phyloP scores from a whole-genome alignment of 805 yeast genomes.

The Phaffomyces opuntiae region DNA sequence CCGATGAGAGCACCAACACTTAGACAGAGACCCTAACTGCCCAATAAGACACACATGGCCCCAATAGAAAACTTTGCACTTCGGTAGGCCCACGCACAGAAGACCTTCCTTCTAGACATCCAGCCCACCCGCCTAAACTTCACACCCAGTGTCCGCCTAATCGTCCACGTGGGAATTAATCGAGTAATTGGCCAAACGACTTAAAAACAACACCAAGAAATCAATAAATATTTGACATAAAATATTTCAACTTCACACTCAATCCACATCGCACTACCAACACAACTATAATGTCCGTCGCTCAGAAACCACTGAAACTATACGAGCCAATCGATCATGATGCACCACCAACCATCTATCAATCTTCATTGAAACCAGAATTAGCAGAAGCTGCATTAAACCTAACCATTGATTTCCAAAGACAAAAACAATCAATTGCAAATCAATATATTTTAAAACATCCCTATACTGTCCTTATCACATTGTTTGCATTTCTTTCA shows the following conservation, averaged over 20 bases:
- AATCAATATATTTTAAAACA: conserved; percentile 38
- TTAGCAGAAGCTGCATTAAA: conserved; percentile 53
- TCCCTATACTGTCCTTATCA: conserved; percentile 30
- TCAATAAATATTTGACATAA: not conserved
- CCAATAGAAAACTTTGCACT: too few species aligned
- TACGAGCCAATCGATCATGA: conserved; percentile 47
- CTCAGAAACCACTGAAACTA: conserved; percentile 46
- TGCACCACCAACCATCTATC: conserved; percentile 45
- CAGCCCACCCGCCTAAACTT: too few species aligned
- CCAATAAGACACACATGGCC: too few species aligned
- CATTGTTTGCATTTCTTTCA: conserved; percentile 2
- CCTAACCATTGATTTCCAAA: conserved; percentile 50
- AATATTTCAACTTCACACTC: not conserved
- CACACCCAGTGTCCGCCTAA: too few species aligned
- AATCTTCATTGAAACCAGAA: conserved; percentile 47
- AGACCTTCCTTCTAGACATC: too few species aligned
- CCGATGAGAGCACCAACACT: too few species aligned
- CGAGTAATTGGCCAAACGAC: not conserved
- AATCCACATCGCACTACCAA: not conserved
- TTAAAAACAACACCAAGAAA: not conserved
- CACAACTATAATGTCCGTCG: not conserved
- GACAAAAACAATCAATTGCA: conserved; percentile 20
- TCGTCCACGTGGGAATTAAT: not conserved
- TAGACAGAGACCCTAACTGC: too few species aligned
- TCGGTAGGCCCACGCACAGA: too few species aligned